Base-by-base conservation (phyloP, 768 basidiomycete species). In the Collybia sordida region DNA sequence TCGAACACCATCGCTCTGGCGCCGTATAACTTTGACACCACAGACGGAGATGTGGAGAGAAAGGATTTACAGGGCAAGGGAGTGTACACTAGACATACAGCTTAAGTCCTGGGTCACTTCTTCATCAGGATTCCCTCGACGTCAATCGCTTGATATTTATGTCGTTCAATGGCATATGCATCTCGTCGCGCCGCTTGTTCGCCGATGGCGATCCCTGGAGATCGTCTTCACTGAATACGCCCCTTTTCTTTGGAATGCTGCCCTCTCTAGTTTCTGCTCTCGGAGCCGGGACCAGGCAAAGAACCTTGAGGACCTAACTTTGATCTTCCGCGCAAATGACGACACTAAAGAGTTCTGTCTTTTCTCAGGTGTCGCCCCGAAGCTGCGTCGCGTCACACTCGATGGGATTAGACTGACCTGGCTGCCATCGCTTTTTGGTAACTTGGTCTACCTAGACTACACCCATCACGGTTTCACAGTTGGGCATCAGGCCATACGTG, bases 231-330 rank as follows among this genome's bases (percentile, higher is more conserved):
- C 68, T 31, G 70, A 75, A 14, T 81, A 82, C 47, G 71, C 78
- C 3, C 85, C 85, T 1, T 82, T 79, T 61, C 69, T 88, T n/a
- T 86, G 82, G 81, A 85, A 83, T 45, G 80, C 83, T 11, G 76
- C 83, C 18, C 71, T 88, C 35, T 81, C 82, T 3, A 74, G 70
- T 19, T 75, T 76, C 51, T 83, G 79, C 58, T 70, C 68, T 7
- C 64, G 66, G 19, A 58, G 54, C 19, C 50, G 70, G 21, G 60
- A 67, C 6, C 65, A 71, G 42, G 82, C 75, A 0, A 68, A 63
- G 11, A 45, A 60, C 44, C 67, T 89, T 42, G 79, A 82, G 54
- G 78, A 81, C 12, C 65, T 90, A 18, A 72, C 71, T 7, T 72
- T 90, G 18, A 64, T 80, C 15, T 83, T 85, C 60, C 79, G 81